phyloP scores from a whole-genome alignment of 2,329 filamentous ascomycete species.

The Aspergillus puulaauensis region DNA sequence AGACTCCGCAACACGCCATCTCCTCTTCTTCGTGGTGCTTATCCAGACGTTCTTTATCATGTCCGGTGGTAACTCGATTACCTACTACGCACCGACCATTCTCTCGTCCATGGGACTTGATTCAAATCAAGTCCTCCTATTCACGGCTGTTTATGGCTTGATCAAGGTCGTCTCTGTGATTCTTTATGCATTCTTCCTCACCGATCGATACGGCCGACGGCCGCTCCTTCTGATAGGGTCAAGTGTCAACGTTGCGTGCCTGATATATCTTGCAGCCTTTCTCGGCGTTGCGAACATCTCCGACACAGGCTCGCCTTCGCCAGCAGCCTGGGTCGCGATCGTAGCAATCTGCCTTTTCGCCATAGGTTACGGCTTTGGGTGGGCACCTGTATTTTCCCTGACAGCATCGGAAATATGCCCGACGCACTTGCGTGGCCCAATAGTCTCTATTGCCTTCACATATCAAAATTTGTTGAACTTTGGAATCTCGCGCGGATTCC shows the following conservation, averaged over 20 bases:
- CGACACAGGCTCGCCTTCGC: conserved; percentile 7
- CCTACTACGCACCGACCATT: conserved; percentile 24
- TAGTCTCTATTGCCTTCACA: conserved; percentile 20
- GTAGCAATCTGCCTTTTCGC: conserved; percentile 24
- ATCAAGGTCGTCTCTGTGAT: conserved; percentile 21
- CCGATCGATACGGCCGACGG: conserved; percentile 24
- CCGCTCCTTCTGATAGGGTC: conserved; percentile 28
- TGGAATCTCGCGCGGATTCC: conserved; percentile 20
- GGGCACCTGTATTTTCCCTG: conserved; percentile 21
- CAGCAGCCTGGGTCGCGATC: conserved; percentile 20
- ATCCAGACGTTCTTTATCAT: conserved; percentile 32
- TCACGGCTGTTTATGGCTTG: conserved; percentile 17
- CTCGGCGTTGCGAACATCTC: conserved; percentile 16
- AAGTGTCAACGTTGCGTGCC: conserved; percentile 16
- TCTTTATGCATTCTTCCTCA: conserved; percentile 22
- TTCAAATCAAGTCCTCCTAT: conserved; percentile 16
- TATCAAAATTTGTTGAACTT: conserved; percentile 25
- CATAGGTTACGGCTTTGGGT: conserved; percentile 22
- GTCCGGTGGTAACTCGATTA: conserved; percentile 24
- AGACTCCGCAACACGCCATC: conserved; percentile 20
- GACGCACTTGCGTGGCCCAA: conserved; percentile 17
- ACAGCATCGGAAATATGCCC: conserved; percentile 23
- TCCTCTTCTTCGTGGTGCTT: conserved; percentile 27
- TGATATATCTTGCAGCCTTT: conserved; percentile 20
- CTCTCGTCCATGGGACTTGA: conserved; percentile 20